Percentiles rank a stretch among this genome's conserved stretches.
phyloP scores from a whole-genome alignment of 768 basidiomycete species.

The Tephrocybe sp. region DNA sequence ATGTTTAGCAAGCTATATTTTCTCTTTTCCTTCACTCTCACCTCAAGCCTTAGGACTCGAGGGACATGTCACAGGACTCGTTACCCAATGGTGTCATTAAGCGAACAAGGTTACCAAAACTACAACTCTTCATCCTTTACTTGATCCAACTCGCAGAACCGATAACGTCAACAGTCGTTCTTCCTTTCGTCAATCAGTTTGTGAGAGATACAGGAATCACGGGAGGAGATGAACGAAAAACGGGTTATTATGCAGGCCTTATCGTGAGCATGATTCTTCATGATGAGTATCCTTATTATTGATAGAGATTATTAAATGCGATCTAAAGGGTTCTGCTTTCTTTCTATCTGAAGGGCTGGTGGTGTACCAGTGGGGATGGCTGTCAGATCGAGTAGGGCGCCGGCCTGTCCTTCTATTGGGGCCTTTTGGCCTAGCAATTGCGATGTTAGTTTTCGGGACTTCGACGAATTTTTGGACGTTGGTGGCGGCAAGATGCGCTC shows the following conservation, averaged over 20 bases:
- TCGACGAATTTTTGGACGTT: conserved; percentile 24
- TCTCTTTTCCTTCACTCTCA: not conserved
- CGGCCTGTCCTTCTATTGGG: conserved; percentile 31
- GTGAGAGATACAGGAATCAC: conserved; percentile 43
- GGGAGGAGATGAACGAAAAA: conserved; percentile 39
- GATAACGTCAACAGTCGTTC: conserved; percentile 40
- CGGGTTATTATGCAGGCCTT: conserved; percentile 47
- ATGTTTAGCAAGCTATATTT: not conserved
- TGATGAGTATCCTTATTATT: too few species aligned
- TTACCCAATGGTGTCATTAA: conserved; percentile 1
- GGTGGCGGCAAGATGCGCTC: conserved; percentile 15
- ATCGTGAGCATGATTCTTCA: conserved; percentile 35
- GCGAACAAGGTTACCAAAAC: conserved; percentile 37
- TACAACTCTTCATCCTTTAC: conserved; percentile 35
- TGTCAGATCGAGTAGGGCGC: conserved; percentile 34
- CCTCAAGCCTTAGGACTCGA: not conserved
- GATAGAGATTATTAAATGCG: too few species aligned
- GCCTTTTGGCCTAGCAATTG: conserved; percentile 27
- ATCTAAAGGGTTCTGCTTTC: conserved; percentile 31
- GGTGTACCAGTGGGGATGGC: conserved; percentile 30
- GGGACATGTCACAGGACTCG: not conserved
- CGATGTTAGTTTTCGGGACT: conserved; percentile 33
- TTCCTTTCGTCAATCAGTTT: conserved; percentile 45
- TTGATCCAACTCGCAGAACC: conserved; percentile 43
- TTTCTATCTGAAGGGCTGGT: conserved; percentile 31